phyloP scores from a whole-genome alignment of 2,329 filamentous ascomycete species.

The Colletotrichum sp. region DNA sequence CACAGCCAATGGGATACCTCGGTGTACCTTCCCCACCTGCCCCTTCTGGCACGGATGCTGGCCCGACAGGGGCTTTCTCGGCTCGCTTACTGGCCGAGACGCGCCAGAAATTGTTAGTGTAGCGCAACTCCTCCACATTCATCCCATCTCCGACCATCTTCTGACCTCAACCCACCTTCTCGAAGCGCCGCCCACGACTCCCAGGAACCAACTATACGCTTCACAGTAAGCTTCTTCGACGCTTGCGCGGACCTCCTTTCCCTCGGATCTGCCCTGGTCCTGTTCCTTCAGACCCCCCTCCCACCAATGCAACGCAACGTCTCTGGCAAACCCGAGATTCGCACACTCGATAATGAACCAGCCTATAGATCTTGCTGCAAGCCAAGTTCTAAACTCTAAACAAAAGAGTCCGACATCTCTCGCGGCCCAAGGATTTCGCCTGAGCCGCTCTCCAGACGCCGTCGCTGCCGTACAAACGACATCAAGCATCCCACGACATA shows the following conservation, averaged over 20 bases:
- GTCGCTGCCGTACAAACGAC: neutral
- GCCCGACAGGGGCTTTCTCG: conserved; percentile 5
- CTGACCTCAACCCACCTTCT: conserved; percentile 12
- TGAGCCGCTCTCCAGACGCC: neutral
- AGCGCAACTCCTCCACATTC: conserved; percentile 18
- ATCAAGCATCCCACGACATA: conserved; percentile 1
- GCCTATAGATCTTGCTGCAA: neutral
- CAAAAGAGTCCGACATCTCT: neutral
- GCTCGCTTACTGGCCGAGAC: conserved; percentile 21
- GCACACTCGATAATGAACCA: neutral
- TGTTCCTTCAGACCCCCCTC: neutral
- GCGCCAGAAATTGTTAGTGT: conserved; percentile 19
- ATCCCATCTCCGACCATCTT: conserved; percentile 15
- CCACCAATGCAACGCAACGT: conserved; percentile 3
- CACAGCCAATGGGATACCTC: neutral
- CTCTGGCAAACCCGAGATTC: conserved; percentile 2
- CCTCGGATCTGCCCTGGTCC: neutral
- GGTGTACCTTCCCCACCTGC: neutral
- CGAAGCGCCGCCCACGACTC: conserved; percentile 2
- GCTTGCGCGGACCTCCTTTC: neutral
- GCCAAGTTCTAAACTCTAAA: conserved; percentile 1
- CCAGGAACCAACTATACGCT: neutral
- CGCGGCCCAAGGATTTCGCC: neutral
- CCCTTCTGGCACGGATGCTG: neutral
- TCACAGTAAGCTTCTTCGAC: conserved; percentile 4